Evolutionary conservation across 257 asterid species (phyloP), one percentile per base, ranked within the genome.

Genomic region (Jacaranda copaia): DNA sequence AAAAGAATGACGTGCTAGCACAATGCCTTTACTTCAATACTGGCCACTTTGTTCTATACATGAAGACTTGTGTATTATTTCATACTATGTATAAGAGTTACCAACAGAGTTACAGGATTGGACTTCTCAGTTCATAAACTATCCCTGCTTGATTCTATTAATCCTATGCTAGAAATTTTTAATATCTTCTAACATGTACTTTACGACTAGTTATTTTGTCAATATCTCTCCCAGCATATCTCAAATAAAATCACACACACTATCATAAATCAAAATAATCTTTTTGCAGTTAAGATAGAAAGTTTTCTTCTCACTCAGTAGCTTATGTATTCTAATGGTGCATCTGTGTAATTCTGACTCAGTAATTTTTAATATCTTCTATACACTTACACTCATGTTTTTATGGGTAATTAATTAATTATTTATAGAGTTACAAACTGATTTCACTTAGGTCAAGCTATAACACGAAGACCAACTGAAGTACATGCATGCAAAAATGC

Each of bases 221-320:
- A 48, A 45, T 45, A 18, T 25, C 35, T 39, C 20, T 43, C 6
- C 61, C 6, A 15, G 16, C 11, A 32, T 14, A 48, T 16, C 32
- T 42, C 65, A 66, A 14, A 42, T 15, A 35, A 56, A 4, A 10
- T 36, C 10, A 8, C 39, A 59, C 12, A 14, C 48, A 53, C 18
- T 25, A 76, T 55, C 67, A 53, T 55, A 20, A 55, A 40, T 67
- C 58, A 59, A 36, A 35, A 5, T 5, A 15, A 63, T 49, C 9
- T 12, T 58, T 15, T 35, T 49, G 52, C 6, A 53, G 39, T 46
- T 48, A 56, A n/a, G 8, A 25, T 8, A 43, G 16, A 18, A n/a
- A 74, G 46, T 20, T 65, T 52, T 75, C 35, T 63, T 18, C 58
- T 75, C 16, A 7, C 9, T 68, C 9, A 18, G 15, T 62, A 48